Percentiles rank a stretch among this genome's conserved stretches.
Evolutionary conservation across 148 eudicot species (phyloP).

Genomic region (Rhododendron ferrugineum): DNA sequence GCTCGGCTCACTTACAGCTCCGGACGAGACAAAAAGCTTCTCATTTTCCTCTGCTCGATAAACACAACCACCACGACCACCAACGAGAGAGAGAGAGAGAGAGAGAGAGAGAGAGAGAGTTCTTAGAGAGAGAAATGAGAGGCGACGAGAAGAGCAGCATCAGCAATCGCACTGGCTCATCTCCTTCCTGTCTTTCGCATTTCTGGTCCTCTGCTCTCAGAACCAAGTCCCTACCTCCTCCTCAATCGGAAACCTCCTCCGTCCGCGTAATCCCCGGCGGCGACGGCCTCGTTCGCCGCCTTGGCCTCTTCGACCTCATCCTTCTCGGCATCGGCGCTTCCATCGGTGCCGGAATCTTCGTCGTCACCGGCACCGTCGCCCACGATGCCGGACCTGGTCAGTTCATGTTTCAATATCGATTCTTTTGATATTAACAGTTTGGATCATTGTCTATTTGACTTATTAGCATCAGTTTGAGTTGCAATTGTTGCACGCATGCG

Average conservation of each 20-base stretch:
- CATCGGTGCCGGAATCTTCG: slow-evolving; percentile 93
- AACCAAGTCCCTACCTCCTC: slow-evolving; percentile 26
- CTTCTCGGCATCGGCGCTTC: slow-evolving; percentile 90
- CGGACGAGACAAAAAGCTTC: neutral
- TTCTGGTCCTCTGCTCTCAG: slow-evolving; percentile 71
- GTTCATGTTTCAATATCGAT: neutral
- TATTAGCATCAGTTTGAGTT: neutral
- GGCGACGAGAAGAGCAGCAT: neutral
- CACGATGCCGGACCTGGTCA: slow-evolving; percentile 93
- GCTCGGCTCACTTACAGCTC: no score
- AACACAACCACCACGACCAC: no score
- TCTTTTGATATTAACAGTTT: neutral
- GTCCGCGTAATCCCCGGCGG: slow-evolving; percentile 31
- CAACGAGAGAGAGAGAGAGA: no score
- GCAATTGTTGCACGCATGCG: no score
- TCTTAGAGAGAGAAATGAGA: slow-evolving; percentile 10
- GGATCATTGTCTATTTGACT: neutral
- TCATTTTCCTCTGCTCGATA: neutral
- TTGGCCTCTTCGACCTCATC: slow-evolving; percentile 67
- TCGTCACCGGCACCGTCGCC: slow-evolving; percentile 95
- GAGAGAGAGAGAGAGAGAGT: slow-evolving; percentile 1
- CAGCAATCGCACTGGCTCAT: neutral
- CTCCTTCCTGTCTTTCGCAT: slow-evolving; percentile 29
- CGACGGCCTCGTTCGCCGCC: slow-evolving; percentile 66
- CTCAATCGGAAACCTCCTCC: slow-evolving; percentile 1